Conservation (phyloP, 1,139 yeast genomes). For the Zygoascus hellenicus region DNA sequence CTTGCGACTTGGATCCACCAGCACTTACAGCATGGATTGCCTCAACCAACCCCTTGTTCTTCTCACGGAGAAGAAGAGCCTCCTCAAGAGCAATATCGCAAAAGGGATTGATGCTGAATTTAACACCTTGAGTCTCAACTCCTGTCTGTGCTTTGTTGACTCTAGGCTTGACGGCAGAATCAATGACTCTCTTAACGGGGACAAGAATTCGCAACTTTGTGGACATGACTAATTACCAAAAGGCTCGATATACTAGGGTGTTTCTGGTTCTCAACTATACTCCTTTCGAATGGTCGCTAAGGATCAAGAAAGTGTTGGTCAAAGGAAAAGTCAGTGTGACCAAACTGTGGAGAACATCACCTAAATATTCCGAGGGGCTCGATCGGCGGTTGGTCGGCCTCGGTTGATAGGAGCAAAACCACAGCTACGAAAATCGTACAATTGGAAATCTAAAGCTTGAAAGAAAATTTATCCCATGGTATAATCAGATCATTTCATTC, state of each 20-base stretch:
- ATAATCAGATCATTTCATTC: no score
- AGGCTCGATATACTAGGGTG: no score
- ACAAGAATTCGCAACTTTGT: constrained; percentile 67
- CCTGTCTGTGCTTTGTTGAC: constrained; percentile 83
- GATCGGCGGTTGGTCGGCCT: no score
- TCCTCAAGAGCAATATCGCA: constrained; percentile 96
- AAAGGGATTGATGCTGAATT: constrained; percentile 92
- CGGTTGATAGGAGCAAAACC: background rate
- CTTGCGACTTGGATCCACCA: constrained; percentile 84
- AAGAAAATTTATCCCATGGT: no score
- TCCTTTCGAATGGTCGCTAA: background rate
- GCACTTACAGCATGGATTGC: constrained; percentile 87
- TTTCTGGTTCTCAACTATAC: background rate
- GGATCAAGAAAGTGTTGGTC: constrained; percentile 1
- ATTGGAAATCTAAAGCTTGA: no score
- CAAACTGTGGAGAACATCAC: background rate
- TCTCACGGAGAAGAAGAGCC: constrained; percentile 73
- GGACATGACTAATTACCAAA: constrained; percentile 1
- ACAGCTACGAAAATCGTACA: background rate
- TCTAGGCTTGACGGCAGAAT: constrained; percentile 88
- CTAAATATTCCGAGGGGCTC: no score
- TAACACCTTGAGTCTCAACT: constrained; percentile 84
- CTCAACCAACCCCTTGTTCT: constrained; percentile 56
- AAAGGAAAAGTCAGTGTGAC: background rate
- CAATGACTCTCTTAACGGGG: constrained; percentile 93